A percentile compares a stretch with the other conserved stretches of the same genome.
These are phyloP conservation scores for Spathaspora passalidarum DNA, from an alignment of 805 yeast genomes.

Conservation along the genomic window DNA sequence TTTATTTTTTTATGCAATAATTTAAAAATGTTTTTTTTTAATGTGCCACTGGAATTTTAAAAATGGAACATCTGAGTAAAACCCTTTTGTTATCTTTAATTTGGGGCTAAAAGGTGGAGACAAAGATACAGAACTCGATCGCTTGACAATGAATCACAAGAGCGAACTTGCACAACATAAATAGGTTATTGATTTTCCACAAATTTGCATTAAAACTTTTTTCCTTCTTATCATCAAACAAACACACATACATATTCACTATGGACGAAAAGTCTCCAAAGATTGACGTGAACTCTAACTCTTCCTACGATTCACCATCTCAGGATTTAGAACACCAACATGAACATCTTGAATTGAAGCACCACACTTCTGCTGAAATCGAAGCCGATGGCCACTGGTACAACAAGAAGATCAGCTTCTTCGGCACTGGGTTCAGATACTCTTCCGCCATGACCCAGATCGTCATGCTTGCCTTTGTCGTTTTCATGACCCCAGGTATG, in stretches of 20 bases:
- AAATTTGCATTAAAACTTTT: neutral
- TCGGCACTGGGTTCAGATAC: constrained; percentile 7
- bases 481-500: constrained; percentile 53
- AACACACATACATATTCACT: neutral
- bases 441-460: constrained; percentile 28
- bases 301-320: neutral
- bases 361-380: constrained; percentile 26
- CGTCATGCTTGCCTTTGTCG: constrained; percentile 43
- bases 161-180: neutral
- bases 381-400: constrained; percentile 41
- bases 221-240: neutral
- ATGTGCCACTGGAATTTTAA: neutral
- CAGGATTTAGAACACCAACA: constrained; percentile 7
- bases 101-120: neutral
- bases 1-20: neutral
- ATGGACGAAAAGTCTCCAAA: neutral
- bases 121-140: neutral
- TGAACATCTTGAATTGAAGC: constrained; percentile 19
- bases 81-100: constrained; percentile 1
- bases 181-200: neutral
- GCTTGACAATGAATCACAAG: neutral
- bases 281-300: neutral
- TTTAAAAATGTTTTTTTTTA: neutral
- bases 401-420: constrained; percentile 16
- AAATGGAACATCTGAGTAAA: neutral